Conservation (phyloP, 495 filamentous ascomycete species). For the Lindgomyces ingoldianus region DNA sequence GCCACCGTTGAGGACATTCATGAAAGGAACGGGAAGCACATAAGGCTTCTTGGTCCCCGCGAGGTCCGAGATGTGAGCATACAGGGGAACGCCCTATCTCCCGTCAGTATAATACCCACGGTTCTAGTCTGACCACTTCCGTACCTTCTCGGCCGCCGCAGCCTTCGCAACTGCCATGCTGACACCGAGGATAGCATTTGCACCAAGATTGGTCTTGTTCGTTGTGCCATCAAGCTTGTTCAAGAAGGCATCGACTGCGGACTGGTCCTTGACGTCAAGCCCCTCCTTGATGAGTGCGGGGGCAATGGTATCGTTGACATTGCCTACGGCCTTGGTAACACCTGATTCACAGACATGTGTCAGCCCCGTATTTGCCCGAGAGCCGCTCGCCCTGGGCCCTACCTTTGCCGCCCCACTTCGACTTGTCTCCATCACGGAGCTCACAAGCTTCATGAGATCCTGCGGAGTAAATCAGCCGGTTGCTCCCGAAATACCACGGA, state of each 20-base stretch:
- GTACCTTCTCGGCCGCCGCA: constrained; percentile 91
- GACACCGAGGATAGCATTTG: constrained; percentile 98
- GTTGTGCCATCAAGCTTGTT: constrained; percentile 92
- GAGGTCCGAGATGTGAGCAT: constrained; percentile 97
- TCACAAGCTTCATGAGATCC: constrained; percentile 98
- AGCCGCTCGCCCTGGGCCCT: constrained; percentile 5
- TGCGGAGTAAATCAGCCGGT: constrained; percentile 59
- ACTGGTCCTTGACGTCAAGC: constrained; percentile 96
- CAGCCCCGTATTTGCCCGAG: constrained; percentile 17
- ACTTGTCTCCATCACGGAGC: constrained; percentile 98
- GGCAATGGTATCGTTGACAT: constrained; percentile 92
- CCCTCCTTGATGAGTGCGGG: constrained; percentile 89
- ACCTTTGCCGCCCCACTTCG: constrained; percentile 95
- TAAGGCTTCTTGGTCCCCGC: constrained; percentile 99
- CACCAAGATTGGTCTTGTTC: constrained; percentile 98
- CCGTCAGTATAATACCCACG: constrained; percentile 6
- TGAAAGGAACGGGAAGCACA: constrained; percentile 97
- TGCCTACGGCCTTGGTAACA: constrained; percentile 91
- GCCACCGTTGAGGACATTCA: constrained; percentile 99
- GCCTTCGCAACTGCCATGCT: constrained; percentile 96
- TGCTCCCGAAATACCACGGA: constrained; percentile 14
- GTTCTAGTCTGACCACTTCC: neutral
- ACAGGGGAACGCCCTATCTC: constrained; percentile 78
- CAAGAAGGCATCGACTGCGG: constrained; percentile 87
- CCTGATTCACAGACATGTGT: constrained; percentile 41